Evolutionary conservation across 2,329 filamentous ascomycete genomes (phyloP).

Genomic region (Exutisphaerella laricina): DNA sequence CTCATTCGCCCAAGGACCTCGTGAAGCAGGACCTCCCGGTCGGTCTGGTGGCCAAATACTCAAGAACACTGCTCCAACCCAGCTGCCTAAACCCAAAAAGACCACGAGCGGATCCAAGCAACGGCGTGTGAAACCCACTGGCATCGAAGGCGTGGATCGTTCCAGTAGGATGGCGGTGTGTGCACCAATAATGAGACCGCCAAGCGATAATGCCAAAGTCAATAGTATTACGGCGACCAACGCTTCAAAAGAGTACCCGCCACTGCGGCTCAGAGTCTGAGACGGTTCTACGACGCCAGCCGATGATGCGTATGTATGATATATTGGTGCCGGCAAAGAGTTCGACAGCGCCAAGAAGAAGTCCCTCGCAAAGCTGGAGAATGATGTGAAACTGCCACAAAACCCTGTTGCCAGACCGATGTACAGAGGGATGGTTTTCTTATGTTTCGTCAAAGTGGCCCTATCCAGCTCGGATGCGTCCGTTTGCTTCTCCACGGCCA

Average conservation of each 20-base stretch:
- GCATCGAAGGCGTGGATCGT: slow-evolving; percentile 54
- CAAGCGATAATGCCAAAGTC: slow-evolving; percentile 65
- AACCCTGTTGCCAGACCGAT: slow-evolving; percentile 82
- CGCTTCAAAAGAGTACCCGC: slow-evolving; percentile 78
- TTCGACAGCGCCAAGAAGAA: slow-evolving; percentile 75
- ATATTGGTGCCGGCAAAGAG: slow-evolving; percentile 53
- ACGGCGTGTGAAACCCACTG: slow-evolving; percentile 52
- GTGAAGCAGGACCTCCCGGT: slow-evolving; percentile 29
- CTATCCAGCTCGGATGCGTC: slow-evolving; percentile 32
- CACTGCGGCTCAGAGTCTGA: slow-evolving; percentile 49
- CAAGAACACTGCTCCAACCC: slow-evolving; percentile 71
- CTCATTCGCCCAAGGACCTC: slow-evolving; percentile 40
- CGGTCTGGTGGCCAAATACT: slow-evolving; percentile 64
- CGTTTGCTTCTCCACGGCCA: slow-evolving; percentile 28
- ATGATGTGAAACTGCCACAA: slow-evolving; percentile 84
- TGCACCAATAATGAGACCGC: slow-evolving; percentile 64
- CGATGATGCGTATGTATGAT: slow-evolving; percentile 31
- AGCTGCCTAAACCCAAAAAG: slow-evolving; percentile 64
- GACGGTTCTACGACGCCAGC: slow-evolving; percentile 23
- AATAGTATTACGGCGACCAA: slow-evolving; percentile 67
- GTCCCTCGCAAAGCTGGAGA: slow-evolving; percentile 80
- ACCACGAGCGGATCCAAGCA: slow-evolving; percentile 60
- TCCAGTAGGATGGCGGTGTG: slow-evolving; percentile 65
- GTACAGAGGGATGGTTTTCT: slow-evolving; percentile 85
- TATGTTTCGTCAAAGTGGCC: slow-evolving; percentile 46